Percentiles rank a stretch among this genome's conserved stretches.
Evolutionary conservation across 2,329 filamentous ascomycete species (phyloP).

Genomic region (Aureobasidium melanogenum): DNA sequence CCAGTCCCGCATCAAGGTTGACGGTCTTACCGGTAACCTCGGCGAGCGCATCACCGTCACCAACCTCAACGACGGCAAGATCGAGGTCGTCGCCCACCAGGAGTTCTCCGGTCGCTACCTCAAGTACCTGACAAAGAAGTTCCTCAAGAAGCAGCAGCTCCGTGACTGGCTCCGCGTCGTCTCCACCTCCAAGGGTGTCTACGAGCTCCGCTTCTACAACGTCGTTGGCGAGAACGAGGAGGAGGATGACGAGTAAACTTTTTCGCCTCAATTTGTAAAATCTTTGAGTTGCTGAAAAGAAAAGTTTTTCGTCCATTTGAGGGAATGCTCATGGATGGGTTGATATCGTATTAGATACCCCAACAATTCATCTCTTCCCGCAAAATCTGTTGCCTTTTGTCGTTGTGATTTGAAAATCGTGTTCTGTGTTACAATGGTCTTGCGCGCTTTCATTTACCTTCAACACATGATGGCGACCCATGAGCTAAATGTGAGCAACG

Average conservation of each 20-base stretch:
- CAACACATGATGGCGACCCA: background rate
- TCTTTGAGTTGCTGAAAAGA: background rate
- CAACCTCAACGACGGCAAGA: constrained; percentile 90
- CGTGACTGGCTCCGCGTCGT: constrained; percentile 99
- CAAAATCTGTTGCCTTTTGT: background rate
- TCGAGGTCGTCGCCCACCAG: constrained; percentile 95
- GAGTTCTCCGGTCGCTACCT: constrained; percentile 98
- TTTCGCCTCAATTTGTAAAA: background rate
- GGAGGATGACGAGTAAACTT: constrained; percentile 88
- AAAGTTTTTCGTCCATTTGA: constrained; percentile 1
- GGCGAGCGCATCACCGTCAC: constrained; percentile 86
- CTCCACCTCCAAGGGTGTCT: constrained; percentile 94
- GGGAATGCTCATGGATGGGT: background rate
- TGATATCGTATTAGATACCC: constrained; percentile 8
- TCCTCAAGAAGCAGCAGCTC: constrained; percentile 99
- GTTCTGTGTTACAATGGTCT: background rate
- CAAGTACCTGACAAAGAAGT: constrained; percentile 99
- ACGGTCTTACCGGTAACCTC: constrained; percentile 95
- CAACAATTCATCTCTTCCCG: constrained; percentile 3
- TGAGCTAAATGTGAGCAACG: background rate
- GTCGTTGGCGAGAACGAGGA: constrained; percentile 97
- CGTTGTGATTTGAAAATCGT: background rate
- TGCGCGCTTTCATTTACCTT: no score
- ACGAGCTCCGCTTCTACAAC: constrained; percentile 99
- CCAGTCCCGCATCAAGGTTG: constrained; percentile 99